These are phyloP conservation scores for Paramarasmius palmivorus DNA, from an alignment of 1,284 basidiomycete genomes.

Conservation along the genomic window DNA sequence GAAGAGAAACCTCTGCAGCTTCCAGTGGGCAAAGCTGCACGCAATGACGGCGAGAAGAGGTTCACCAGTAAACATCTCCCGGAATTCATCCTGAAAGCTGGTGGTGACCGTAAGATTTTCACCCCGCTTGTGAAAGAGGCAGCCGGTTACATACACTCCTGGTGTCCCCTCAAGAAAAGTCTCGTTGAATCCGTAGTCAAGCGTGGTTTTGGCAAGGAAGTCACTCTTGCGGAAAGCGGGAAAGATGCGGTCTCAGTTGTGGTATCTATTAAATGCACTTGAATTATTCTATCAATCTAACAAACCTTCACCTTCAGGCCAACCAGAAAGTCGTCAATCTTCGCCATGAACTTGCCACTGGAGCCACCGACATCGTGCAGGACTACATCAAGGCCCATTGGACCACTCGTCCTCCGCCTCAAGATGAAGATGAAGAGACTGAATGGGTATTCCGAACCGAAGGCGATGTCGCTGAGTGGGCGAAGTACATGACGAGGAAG, in stretches of 20 bases:
- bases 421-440: neutral
- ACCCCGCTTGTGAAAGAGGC: neutral
- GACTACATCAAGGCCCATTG: neutral
- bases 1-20: neutral
- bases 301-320: neutral
- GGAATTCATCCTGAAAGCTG: neutral
- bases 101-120: neutral
- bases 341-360: neutral
- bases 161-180: neutral
- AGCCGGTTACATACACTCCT: neutral
- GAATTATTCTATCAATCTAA: neutral
- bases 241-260: too few relatives aligned
- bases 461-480: neutral
- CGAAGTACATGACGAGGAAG: neutral
- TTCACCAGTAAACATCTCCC: neutral
- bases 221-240: neutral
- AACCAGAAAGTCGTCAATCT: neutral
- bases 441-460: neutral
- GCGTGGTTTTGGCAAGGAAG: neutral
- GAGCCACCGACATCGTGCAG: neutral
- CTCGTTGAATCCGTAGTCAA: neutral
- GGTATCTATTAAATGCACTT: neutral
- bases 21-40: neutral
- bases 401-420: neutral
- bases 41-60: neutral